Evolutionary conservation across 495 filamentous ascomycete genomes (phyloP).

Genomic region (Coniosporium apollinis): DNA sequence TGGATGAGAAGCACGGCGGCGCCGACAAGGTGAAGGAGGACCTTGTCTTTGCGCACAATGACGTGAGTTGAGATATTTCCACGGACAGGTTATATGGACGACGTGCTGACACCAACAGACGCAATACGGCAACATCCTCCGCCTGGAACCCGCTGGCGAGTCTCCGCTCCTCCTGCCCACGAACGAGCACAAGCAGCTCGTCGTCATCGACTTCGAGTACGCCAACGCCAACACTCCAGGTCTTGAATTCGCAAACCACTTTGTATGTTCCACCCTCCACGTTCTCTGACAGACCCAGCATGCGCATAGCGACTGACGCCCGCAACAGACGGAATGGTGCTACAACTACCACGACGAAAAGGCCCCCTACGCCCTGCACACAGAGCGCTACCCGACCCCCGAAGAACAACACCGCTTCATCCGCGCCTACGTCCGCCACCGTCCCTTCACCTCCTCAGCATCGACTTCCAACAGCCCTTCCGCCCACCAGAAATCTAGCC

Average conservation of each 20-base stretch:
- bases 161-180: slow-evolving; percentile 77
- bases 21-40: slow-evolving; percentile 45
- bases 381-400: slow-evolving; percentile 51
- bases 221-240: slow-evolving; percentile 77
- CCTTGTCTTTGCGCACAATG: slow-evolving; percentile 92
- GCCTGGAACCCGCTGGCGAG: slow-evolving; percentile 65
- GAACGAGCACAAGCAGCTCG: slow-evolving; percentile 84
- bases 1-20: slow-evolving; percentile 55
- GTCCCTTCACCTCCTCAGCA: slow-evolving; percentile 33
- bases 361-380: slow-evolving; percentile 47
- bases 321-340: slow-evolving; percentile 73
- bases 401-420: slow-evolving; percentile 78
- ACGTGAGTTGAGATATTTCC: slow-evolving; percentile 41
- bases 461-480: slow-evolving; percentile 36
- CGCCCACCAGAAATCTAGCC: slow-evolving; percentile 22
- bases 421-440: slow-evolving; percentile 70
- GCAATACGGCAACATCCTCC: slow-evolving; percentile 95
- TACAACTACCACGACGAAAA: slow-evolving; percentile 79
- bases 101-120: slow-evolving; percentile 41
- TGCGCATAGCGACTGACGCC: too few relatives aligned
- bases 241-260: slow-evolving; percentile 94
- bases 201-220: slow-evolving; percentile 99
- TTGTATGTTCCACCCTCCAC: slow-evolving; percentile 33
- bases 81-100: slow-evolving; percentile 1
- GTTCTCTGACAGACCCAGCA: slow-evolving; percentile 3